Evolutionary conservation across 768 basidiomycete species (phyloP), one percentile per base, ranked within the genome.

Genomic region (Leccinum barrowsii): DNA sequence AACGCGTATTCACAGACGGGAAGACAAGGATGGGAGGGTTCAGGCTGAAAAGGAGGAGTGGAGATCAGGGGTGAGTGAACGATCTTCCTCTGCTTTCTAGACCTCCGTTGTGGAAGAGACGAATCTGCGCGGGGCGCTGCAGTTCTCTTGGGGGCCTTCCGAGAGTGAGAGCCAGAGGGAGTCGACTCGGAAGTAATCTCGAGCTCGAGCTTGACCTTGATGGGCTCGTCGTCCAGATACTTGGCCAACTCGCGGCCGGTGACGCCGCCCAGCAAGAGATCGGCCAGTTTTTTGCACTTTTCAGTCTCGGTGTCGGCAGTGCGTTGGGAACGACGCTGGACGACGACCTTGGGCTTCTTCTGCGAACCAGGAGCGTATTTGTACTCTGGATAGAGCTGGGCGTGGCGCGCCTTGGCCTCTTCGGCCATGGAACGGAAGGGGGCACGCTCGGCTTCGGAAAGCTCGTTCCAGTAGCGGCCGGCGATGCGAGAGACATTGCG

Each of bases 401-500:
- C 77, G 61, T 89, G 86, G 51, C 75, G 71, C 4, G 63, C 64
- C 57, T 82, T 78, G 26, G 73, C 81, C 53, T 77, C 67, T 15
- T 75, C 77, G 2, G 87, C 87, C 65, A 74, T 65, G 15, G 65
- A 67, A 37, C 75, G 69, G 78, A 80, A 89, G 19, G 69, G 73
- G 5, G 67, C 72, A 54, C 79, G 82, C 64, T 83, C 79, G 22
- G 74, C 77, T 1, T 71, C 67, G 10, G 74, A 64, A 32, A 90
- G 72, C 54, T 80, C 68, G 50, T 82, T 81, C 92, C 92, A 94
- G 62, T 80, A 77, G 34, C 82, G 70, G 4, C 86, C 90, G 2
- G 85, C 87, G 53, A 90, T 80, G 56, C 84, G 80, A 58, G 85
- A 87, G 58, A 93, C 82, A 55, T 84, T 80, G 69, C 89, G 85